Percentiles rank a stretch among this genome's conserved stretches.
phyloP scores from a whole-genome alignment of 257 asterid genomes.

The Solanum piurae region DNA sequence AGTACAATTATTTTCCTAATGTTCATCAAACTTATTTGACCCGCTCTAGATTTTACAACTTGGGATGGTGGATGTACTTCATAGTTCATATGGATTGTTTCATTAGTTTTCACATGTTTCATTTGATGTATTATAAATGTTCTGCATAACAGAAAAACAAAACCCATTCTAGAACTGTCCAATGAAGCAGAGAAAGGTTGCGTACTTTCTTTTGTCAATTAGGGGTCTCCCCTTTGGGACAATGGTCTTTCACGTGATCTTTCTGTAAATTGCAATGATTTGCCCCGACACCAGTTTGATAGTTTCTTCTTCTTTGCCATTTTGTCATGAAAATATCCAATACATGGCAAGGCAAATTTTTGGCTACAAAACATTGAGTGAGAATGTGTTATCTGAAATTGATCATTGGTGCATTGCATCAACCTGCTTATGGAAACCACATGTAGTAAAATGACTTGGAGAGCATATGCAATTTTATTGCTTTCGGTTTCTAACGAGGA shows the following conservation, averaged over 20 bases:
- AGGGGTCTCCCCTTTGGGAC: background rate
- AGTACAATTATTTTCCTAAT: background rate
- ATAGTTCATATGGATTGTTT: background rate
- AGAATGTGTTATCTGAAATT: background rate
- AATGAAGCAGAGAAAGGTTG: background rate
- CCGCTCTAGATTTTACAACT: background rate
- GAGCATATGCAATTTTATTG: background rate
- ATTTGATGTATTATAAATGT: background rate
- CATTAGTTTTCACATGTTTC: background rate
- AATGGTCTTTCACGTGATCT: background rate
- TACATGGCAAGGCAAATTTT: background rate
- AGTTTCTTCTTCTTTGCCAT: background rate
- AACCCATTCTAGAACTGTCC: background rate
- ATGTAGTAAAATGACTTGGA: background rate
- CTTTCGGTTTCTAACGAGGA: background rate
- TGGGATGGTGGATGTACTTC: background rate
- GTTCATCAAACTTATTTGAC: background rate
- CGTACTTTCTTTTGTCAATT: background rate
- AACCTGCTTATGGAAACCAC: background rate
- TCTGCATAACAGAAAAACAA: background rate
- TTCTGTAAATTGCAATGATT: background rate
- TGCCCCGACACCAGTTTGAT: background rate
- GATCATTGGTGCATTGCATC: background rate
- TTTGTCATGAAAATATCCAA: background rate
- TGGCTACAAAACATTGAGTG: background rate